Evolutionary conservation across 768 basidiomycete species (phyloP), one percentile per base, ranked within the genome.

Genomic region (Termitomyces sp.): DNA sequence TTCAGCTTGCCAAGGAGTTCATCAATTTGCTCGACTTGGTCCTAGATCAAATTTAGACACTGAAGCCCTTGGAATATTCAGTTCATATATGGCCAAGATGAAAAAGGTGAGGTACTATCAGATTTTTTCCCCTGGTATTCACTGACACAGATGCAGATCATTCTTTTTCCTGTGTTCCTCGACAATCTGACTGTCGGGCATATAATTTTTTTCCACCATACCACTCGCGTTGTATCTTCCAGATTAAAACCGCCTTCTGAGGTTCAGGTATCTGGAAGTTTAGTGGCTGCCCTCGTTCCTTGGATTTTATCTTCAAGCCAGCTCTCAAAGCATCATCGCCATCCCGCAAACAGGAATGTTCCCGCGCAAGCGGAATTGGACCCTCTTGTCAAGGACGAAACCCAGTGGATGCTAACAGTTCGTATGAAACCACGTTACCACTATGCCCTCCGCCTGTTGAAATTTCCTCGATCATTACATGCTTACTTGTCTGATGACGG

Each of bases 1-100:
- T 43, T 71, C 70, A 10, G 79, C 82, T 7, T 85, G 82, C 64
- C 72, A 76, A 30, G 71, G 70, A 18, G 69, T 76, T 18, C 73
- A 81, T 22, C 87, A 88, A 58, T 71, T 80, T 61, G 87, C 79
- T 3, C 76, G 74, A 54, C 60, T 90, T 5, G 73, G 70, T 26
- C 72, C 81, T 33, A 67, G 65, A 30, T 69, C 70, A 10, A 70
- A 72, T 3, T 64, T 65, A 43, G 84, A 86, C 62, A 64, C 64
- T 1, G 67, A 69, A 24, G 60, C 70, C 1, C 68, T 87, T 46
- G 67, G 65, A 35, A 71, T 75, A 5, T 60, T 88, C 14, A 71
- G 71, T 18, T 54, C 63, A 2, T 78, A 82, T 56, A 77, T 90
- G 77, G 63, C 65, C 35, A 77, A 69, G 62, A 71, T 73, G 56